Conservation (phyloP, 805 yeast genomes). For the Barnettozyma pratensis region DNA sequence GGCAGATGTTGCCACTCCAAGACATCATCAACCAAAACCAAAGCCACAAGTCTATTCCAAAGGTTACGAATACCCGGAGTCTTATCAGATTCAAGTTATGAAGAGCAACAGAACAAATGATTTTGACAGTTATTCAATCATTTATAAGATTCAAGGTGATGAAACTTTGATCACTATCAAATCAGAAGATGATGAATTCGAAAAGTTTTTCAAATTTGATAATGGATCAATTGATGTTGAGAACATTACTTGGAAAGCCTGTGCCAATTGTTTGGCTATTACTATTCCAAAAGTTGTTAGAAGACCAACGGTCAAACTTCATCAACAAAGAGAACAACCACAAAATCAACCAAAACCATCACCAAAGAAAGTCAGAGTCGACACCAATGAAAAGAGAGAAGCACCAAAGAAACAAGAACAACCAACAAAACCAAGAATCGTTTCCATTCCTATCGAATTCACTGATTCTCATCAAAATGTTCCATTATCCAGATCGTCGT, state of each 20-base stretch:
- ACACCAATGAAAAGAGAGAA: background rate
- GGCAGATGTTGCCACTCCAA: background rate
- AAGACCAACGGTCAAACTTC: background rate
- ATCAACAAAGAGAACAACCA: background rate
- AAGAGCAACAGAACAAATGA: conserved; percentile 12
- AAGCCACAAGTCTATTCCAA: conserved; percentile 5
- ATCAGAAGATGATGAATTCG: conserved; percentile 15
- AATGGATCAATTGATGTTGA: conserved; percentile 9
- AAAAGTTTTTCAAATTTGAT: conserved; percentile 14
- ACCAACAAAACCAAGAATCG: conserved; percentile 5
- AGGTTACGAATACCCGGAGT: conserved; percentile 4
- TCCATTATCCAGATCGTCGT: conserved; percentile 6
- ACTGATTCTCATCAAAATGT: background rate
- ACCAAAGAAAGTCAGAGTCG: no score
- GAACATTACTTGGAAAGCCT: conserved; percentile 15
- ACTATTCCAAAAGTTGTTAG: conserved; percentile 14
- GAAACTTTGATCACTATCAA: conserved; percentile 9
- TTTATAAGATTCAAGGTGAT: conserved; percentile 9
- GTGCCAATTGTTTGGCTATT: conserved; percentile 9
- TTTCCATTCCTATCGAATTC: conserved; percentile 11
- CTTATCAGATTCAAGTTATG: conserved; percentile 13
- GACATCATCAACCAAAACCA: background rate
- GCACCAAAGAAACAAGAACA: background rate
- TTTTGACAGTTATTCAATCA: conserved; percentile 15
- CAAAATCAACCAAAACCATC: background rate